phyloP scores from a whole-genome alignment of 345 rosid genomes.

The Pseudoturritis turrita region DNA sequence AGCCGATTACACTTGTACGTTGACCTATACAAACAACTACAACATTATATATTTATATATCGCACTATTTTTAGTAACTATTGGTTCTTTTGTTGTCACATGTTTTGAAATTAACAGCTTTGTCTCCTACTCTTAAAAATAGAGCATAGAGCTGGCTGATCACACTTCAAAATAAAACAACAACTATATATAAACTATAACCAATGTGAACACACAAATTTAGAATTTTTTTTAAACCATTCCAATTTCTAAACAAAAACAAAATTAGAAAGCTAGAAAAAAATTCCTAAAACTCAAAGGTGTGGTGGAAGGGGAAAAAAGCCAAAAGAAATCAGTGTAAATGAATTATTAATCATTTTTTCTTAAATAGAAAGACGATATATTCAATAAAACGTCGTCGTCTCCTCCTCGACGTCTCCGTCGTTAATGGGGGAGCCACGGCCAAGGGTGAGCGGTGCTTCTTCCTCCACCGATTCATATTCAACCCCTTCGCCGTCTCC shows the following conservation, averaged over 20 bases:
- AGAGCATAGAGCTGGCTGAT: conserved; percentile 21
- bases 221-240: conserved; percentile 7
- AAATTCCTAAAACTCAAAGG: not conserved
- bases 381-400: conserved; percentile 6
- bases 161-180: conserved; percentile 6
- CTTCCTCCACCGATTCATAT: conserved; percentile 24
- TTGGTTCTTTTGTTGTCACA: conserved; percentile 10
- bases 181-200: conserved; percentile 25
- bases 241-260: not conserved
- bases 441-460: conserved; percentile 28
- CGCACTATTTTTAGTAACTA: conserved; percentile 11
- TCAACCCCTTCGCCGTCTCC: conserved; percentile 26
- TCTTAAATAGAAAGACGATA: not conserved
- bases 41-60: not conserved
- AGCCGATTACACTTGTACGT: not conserved
- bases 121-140: conserved; percentile 18
- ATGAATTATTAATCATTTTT: not conserved
- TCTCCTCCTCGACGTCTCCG: conserved; percentile 11
- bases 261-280: not conserved
- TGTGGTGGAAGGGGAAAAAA: conserved; percentile 5
- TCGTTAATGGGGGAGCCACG: conserved; percentile 59
- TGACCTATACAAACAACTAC: conserved; percentile 10
- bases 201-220: conserved; percentile 21
- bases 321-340: not conserved
- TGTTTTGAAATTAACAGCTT: conserved; percentile 9